A percentile compares a stretch with the other conserved stretches of the same genome.
phyloP scores from a whole-genome alignment of 1,284 basidiomycete genomes.

The Puccinia hordei region DNA sequence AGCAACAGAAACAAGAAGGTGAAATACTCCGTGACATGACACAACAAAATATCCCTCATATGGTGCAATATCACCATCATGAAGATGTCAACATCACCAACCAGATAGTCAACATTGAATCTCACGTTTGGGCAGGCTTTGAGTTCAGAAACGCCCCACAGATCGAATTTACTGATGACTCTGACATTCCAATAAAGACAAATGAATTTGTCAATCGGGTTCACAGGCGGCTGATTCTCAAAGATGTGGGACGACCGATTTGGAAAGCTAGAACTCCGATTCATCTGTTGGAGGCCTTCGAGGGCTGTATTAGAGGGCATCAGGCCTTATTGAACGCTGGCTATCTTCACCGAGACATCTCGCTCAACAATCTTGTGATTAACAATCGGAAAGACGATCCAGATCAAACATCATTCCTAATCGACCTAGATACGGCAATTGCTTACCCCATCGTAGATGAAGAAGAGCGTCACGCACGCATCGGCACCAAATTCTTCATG shows the following conservation, averaged over 20 bases:
- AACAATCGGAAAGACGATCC: background rate
- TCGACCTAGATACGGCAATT: background rate
- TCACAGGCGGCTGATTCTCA: constrained; percentile 7
- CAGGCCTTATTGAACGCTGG: too few relatives aligned
- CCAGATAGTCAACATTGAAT: too few relatives aligned
- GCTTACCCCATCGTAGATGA: background rate
- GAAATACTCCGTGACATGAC: background rate
- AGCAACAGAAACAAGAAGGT: background rate
- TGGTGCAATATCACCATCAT: background rate
- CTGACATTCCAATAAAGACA: background rate
- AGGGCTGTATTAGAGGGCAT: too few relatives aligned
- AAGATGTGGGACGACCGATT: background rate
- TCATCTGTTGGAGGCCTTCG: too few relatives aligned
- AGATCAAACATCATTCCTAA: background rate
- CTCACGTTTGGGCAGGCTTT: background rate
- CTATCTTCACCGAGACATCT: too few relatives aligned
- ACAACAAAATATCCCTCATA: background rate
- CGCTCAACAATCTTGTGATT: background rate
- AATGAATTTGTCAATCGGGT: background rate
- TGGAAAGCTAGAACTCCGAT: too few relatives aligned
- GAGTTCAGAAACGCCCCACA: background rate
- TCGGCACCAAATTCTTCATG: background rate
- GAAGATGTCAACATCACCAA: background rate
- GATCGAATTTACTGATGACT: background rate
- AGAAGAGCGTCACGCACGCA: background rate